Conservation (phyloP, 768 basidiomycete genomes). For the Pholiota molesta region DNA sequence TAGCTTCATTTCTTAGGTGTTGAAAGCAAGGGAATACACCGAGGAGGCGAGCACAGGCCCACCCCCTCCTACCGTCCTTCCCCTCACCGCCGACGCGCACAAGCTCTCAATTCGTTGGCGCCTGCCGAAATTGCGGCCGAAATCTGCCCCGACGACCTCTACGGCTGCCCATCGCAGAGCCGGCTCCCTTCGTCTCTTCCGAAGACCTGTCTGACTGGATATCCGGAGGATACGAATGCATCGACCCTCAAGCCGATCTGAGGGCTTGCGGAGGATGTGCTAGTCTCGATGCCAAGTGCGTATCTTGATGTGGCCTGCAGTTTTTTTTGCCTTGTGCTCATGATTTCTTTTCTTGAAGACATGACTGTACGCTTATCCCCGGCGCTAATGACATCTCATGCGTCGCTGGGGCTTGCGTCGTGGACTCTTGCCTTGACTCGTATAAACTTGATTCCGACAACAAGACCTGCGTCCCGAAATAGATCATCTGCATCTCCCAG, state of each 20-base stretch:
- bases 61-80: conserved; percentile 12
- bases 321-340: background rate
- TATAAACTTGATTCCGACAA: conserved; percentile 10
- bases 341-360: conserved; percentile 4
- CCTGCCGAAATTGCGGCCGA: conserved; percentile 13
- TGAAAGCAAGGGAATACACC: background rate
- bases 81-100: background rate
- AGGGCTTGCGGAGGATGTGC: conserved; percentile 19
- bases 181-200: conserved; percentile 17
- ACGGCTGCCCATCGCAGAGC: conserved; percentile 13
- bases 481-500: background rate
- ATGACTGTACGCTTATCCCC: conserved; percentile 16
- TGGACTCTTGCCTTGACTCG: conserved; percentile 12
- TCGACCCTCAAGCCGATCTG: conserved; percentile 16
- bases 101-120: conserved; percentile 2
- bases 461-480: conserved; percentile 12
- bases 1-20: background rate
- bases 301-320: background rate
- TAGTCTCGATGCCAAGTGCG: conserved; percentile 17
- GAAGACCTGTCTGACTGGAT: conserved; percentile 11
- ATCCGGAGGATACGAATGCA: conserved; percentile 15
- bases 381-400: conserved; percentile 15
- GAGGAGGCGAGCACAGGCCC: background rate
- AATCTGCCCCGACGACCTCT: conserved; percentile 14
- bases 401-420: conserved; percentile 14